phyloP scores from a whole-genome alignment of 108 stramenopile species.

The Pelagomonas calceolata region DNA sequence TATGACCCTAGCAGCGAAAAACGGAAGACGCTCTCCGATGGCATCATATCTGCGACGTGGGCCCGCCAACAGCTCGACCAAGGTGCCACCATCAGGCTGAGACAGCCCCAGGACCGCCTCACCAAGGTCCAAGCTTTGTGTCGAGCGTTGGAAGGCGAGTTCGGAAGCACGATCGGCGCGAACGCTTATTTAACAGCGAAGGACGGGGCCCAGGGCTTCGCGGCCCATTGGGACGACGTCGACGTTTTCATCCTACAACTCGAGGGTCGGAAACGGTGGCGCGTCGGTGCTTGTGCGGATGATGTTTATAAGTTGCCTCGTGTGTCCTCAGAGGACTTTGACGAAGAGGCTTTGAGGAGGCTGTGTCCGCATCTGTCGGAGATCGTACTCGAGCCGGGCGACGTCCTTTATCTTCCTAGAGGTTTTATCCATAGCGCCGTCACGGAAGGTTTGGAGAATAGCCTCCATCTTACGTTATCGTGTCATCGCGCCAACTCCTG shows the following conservation, averaged over 20 bases:
- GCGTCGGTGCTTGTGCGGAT: conserved; percentile 48
- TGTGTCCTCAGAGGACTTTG: conserved; percentile 6
- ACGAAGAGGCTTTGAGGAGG: conserved; percentile 1
- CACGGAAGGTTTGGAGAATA: conserved; percentile 37
- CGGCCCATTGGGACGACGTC: conserved; percentile 97
- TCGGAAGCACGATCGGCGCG: conserved; percentile 84
- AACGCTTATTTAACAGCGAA: conserved; percentile 90
- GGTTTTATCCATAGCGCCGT: conserved; percentile 83
- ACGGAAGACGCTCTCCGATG: too few species aligned
- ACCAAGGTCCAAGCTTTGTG: conserved; percentile 59
- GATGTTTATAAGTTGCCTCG: conserved; percentile 42
- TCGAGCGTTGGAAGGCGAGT: conserved; percentile 70
- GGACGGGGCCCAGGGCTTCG: conserved; percentile 80
- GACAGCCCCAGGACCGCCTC: conserved; percentile 69
- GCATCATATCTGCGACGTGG: too few species aligned
- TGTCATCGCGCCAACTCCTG: conserved; percentile 83
- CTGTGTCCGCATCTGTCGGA: conserved; percentile 49
- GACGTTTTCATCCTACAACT: conserved; percentile 87
- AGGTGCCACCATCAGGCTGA: conserved; percentile 74
- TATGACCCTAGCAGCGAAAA: too few species aligned
- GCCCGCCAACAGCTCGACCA: conserved; percentile 30
- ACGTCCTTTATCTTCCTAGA: conserved; percentile 82
- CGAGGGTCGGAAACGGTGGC: conserved; percentile 82
- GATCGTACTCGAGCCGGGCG: conserved; percentile 68
- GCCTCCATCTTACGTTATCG: conserved; percentile 87